These are phyloP conservation scores for Colletotrichum scovillei DNA, from an alignment of 2,329 filamentous ascomycete species.

Conservation along the genomic window DNA sequence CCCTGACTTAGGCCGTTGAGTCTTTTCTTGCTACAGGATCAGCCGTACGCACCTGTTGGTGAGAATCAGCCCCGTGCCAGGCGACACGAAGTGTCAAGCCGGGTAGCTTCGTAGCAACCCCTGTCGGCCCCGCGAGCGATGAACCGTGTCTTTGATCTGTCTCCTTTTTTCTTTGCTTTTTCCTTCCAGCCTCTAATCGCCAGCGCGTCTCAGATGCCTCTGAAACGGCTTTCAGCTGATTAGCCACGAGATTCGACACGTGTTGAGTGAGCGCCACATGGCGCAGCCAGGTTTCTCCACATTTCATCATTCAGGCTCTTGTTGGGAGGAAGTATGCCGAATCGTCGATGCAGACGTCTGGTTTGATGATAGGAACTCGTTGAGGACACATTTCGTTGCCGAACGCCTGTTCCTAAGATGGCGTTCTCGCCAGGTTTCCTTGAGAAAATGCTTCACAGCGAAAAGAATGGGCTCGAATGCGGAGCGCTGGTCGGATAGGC, in stretches of 20 bases:
- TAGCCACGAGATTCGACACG: neutral
- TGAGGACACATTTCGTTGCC: neutral
- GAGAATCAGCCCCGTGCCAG: neutral
- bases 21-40: conserved; percentile 2
- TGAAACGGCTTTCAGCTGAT: conserved; percentile 15
- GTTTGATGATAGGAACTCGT: neutral
- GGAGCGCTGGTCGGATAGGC: neutral
- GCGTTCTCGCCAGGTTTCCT: neutral
- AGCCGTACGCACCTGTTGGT: neutral
- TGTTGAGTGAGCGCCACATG: neutral
- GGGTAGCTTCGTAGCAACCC: neutral
- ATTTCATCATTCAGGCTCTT: neutral
- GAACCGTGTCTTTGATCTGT: conserved; percentile 2
- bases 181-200: conserved; percentile 5
- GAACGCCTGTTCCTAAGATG: neutral
- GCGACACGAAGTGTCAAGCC: neutral
- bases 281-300: neutral
- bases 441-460: neutral
- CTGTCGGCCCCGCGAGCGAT: neutral
- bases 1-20: neutral
- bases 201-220: conserved; percentile 24
- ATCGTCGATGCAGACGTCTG: neutral
- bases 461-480: neutral
- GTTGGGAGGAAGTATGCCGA: neutral
- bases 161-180: neutral